These are phyloP conservation scores for Conoideocrella luteorostrata DNA, from an alignment of 2,329 filamentous ascomycete species.

Conservation along the genomic window DNA sequence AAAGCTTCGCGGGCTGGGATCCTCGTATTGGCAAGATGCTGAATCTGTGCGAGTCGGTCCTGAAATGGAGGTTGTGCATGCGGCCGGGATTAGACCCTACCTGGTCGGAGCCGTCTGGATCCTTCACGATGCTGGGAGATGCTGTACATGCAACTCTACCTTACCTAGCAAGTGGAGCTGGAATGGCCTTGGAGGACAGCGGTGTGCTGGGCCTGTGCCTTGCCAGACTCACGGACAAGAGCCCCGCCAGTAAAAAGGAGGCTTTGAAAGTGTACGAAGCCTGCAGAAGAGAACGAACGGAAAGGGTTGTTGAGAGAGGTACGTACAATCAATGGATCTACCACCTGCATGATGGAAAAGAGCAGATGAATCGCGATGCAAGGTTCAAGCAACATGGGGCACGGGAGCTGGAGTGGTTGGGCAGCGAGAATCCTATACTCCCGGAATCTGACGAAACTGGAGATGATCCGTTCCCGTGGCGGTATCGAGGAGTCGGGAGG, in stretches of 20 bases:
- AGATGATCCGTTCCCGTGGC: slow-evolving; percentile 35
- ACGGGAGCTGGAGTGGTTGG: slow-evolving; percentile 24
- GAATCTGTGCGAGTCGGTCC: slow-evolving; percentile 48
- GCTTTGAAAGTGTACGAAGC: slow-evolving; percentile 46
- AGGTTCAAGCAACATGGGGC: slow-evolving; percentile 24
- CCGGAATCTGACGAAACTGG: slow-evolving; percentile 24
- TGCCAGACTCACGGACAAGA: slow-evolving; percentile 35
- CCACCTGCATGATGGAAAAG: slow-evolving; percentile 51
- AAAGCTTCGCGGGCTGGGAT: slow-evolving; percentile 52
- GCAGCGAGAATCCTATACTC: slow-evolving; percentile 15
- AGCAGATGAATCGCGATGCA: slow-evolving; percentile 47
- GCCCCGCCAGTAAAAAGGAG: slow-evolving; percentile 24
- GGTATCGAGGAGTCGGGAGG: slow-evolving; percentile 30
- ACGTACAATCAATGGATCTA: slow-evolving; percentile 58
- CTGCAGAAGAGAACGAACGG: slow-evolving; percentile 51
- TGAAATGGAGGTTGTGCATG: slow-evolving; percentile 56
- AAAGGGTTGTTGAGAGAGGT: slow-evolving; percentile 52
- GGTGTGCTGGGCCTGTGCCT: slow-evolving; percentile 52
- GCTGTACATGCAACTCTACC: slow-evolving; percentile 59
- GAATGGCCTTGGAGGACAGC: slow-evolving; percentile 56
- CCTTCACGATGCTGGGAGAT: slow-evolving; percentile 56
- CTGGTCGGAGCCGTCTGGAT: slow-evolving; percentile 50
- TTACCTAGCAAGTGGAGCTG: slow-evolving; percentile 50
- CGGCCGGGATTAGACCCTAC: slow-evolving; percentile 40
- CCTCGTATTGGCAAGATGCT: slow-evolving; percentile 50